Conservation (phyloP, 306 rosid species). For the Dicorynia guianensis region DNA sequence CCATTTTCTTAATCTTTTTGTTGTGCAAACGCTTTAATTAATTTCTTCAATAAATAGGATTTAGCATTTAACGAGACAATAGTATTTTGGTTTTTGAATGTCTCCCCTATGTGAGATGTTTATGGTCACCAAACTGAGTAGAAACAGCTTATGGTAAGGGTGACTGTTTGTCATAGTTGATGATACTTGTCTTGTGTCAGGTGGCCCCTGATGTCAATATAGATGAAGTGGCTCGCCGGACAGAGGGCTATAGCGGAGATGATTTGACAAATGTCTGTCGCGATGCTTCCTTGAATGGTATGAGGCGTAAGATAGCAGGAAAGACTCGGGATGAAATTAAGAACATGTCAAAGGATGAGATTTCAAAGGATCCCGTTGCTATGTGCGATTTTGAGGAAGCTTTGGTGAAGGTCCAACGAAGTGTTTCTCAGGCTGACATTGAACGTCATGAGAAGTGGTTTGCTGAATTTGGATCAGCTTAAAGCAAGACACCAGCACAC, state of each 20-base stretch:
- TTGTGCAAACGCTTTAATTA: background rate
- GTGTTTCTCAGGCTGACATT: slow-evolving; percentile 91
- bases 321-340: slow-evolving; percentile 98
- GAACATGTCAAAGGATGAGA: slow-evolving; percentile 96
- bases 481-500: slow-evolving; percentile 21
- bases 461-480: slow-evolving; percentile 90
- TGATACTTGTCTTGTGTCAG: background rate
- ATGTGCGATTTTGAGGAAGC: slow-evolving; percentile 99
- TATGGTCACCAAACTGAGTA: background rate
- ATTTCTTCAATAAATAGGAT: too few species aligned
- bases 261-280: slow-evolving; percentile 97
- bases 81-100: background rate
- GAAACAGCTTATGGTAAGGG: background rate
- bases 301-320: slow-evolving; percentile 98
- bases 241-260: slow-evolving; percentile 99
- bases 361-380: slow-evolving; percentile 94
- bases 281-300: slow-evolving; percentile 97
- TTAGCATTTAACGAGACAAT: background rate
- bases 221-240: slow-evolving; percentile 92
- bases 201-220: slow-evolving; percentile 72
- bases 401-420: slow-evolving; percentile 83
- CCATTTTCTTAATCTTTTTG: background rate
- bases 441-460: slow-evolving; percentile 97
- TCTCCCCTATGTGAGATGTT: background rate
- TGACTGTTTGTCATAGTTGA: background rate